phyloP scores from a whole-genome alignment of 139 green algal genomes.

The Picochlorum sp. region DNA sequence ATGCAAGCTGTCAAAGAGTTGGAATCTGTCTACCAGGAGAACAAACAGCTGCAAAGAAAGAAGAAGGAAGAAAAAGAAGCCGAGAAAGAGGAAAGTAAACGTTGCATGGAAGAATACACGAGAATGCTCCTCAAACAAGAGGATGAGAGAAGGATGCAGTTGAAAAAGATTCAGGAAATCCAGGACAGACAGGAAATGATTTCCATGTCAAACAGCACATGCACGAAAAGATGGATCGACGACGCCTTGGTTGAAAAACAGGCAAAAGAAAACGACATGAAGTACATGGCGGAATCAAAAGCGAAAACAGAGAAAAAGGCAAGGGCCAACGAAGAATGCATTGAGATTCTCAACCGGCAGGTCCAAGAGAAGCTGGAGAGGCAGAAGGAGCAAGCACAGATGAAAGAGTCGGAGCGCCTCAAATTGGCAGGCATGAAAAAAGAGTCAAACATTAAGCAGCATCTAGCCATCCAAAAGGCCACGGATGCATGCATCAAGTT shows the following conservation, averaged over 20 bases:
- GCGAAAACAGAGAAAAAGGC: neutral
- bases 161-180: constrained; percentile 3
- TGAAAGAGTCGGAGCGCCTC: neutral
- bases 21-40: constrained; percentile 6
- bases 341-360: no score
- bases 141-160: neutral
- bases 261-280: neutral
- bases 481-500: neutral
- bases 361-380: no score
- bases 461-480: neutral
- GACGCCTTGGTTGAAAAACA: neutral
- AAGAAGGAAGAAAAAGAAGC: neutral
- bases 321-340: no score
- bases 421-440: neutral
- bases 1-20: neutral
- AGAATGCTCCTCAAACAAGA: neutral
- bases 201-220: neutral
- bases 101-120: constrained; percentile 4
- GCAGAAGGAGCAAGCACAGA: no score
- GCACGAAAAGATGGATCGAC: constrained; percentile 3
- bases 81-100: neutral
- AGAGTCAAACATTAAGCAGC: neutral
- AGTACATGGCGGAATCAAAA: neutral
- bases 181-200: neutral
- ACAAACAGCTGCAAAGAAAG: neutral